Base-by-base conservation (phyloP, 2,329 filamentous ascomycete genomes). In the Fusarium sp. region DNA sequence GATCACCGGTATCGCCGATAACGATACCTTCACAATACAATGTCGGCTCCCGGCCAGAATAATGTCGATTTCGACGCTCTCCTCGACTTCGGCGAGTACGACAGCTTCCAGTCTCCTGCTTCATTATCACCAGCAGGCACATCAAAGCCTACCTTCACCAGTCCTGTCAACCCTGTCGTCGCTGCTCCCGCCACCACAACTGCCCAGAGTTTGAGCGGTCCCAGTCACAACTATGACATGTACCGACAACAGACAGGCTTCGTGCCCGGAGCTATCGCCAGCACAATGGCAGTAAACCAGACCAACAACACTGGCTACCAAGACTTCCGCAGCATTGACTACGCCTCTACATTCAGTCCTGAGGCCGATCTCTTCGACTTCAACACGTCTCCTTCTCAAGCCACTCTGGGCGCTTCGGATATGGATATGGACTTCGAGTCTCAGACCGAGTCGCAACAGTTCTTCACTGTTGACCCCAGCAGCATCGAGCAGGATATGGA, bases 211-310 rank as follows among this genome's bases (percentile, higher is more conserved):
- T 88, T 94, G 76, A 90, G 89, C 49, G 93, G 90, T 37, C 95
- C 96, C 11, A 97, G 93, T 80, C 94, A 98, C 83, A 93, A 97
- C 81, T 98, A 98, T 85, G 93, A 94, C 76, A 90, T 93, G 77
- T 97, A 98, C 84, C 93, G 93, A 83, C 96, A 99, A 79, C 94
- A 98, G 84, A 98, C 96, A 5, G 94, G 94, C 69, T 90, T 98
- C 30, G 93, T 96, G 0, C 91, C 93, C 2, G 94, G 94, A 67
- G 94, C 93, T 55, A 84, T 96, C 68, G 90, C 91, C 43, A 92
- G 89, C 80, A 92, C 94, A 14, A 88, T 96, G 77, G 92, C 92
- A 37, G 88, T 96, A 74, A 94, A 92, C 79, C 86, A 92, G 76
- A 77, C 80, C 46, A 85, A 86, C 76, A 83, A 89, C 74, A 81